Base-by-base conservation (phyloP, 305 asterid genomes). In the Lippia alba region DNA sequence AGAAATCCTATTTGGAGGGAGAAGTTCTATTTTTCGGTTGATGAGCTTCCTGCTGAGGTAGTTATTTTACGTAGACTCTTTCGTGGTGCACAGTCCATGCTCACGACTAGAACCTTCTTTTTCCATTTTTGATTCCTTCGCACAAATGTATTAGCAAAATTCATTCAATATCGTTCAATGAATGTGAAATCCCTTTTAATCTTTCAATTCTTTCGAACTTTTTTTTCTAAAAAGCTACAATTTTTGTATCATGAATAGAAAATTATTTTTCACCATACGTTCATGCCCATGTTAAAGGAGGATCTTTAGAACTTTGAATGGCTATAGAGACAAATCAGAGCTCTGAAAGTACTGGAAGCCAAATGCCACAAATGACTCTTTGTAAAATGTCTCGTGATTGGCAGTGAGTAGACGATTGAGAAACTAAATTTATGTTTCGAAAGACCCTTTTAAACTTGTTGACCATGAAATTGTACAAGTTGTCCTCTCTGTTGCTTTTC, bases 1-100 rank as follows among this genome's bases (percentile, higher is more conserved):
- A 87, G 98, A 87, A 94, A 92, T 82, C 99, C 99, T 64, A 82
- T 89, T 82, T 94, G 99, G 99, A 92, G 88, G 76, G 99, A 94
- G 84, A 97, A 89, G 79, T 94, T 92, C 85, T 87, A 90, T 81
- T 94, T 94, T 84, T 80, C 89, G 64, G 92, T 89, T 63, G 96
- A 90, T 24, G 92, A 92, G 79, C 96, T 94, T 81, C 99, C 97
- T 66, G 92, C 83, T 24, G 77, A 88, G 98, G 99, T 94, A 80
- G 67, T 74, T 60, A 30, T 64, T 75, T 61, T 46, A 40, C 67
- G 60, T 70, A 11, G 48, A 49, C 39, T 57, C 65, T 39, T 70
- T 55, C 61, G 66, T 17, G 12, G 66, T 59, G 36, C 60, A 59
- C 48, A 45, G 51, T 39, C 56, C 40, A 6, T 14, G 56, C 68